phyloP scores from a whole-genome alignment of 352 stramenopile species.

The Pythium apleroticum region DNA sequence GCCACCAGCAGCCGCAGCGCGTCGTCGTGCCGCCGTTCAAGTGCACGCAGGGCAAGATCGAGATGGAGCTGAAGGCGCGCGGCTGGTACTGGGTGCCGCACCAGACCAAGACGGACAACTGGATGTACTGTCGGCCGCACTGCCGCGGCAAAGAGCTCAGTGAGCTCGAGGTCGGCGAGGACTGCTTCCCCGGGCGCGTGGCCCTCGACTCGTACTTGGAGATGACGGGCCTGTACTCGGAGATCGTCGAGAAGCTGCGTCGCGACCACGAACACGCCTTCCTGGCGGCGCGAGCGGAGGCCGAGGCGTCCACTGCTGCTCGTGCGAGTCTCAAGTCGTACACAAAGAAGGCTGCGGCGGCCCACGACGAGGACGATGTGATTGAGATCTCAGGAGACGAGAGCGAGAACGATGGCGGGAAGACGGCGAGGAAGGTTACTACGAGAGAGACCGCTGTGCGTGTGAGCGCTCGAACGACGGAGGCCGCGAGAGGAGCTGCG shows the following conservation, averaged over 20 bases:
- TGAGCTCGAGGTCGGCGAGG: slow-evolving; percentile 29
- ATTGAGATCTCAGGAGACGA: slow-evolving; percentile 27
- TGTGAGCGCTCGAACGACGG: background rate
- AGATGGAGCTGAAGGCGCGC: slow-evolving; percentile 47
- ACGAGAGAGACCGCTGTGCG: background rate
- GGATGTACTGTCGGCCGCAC: slow-evolving; percentile 57
- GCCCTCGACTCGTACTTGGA: slow-evolving; percentile 49
- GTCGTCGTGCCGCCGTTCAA: slow-evolving; percentile 55
- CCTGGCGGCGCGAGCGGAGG: background rate
- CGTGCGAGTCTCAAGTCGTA: background rate
- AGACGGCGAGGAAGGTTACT: slow-evolving; percentile 10
- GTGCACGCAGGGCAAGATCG: slow-evolving; percentile 56
- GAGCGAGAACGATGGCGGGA: slow-evolving; percentile 14
- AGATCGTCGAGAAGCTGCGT: slow-evolving; percentile 42
- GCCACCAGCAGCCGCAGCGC: background rate
- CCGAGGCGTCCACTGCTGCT: background rate
- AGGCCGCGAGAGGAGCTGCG: background rate
- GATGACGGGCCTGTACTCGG: slow-evolving; percentile 35
- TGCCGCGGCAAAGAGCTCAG: slow-evolving; percentile 33
- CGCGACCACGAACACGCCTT: slow-evolving; percentile 33
- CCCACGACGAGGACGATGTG: background rate
- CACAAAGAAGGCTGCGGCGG: background rate
- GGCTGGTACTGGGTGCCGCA: slow-evolving; percentile 67
- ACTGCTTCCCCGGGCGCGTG: slow-evolving; percentile 54
- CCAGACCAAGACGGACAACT: slow-evolving; percentile 33